Evolutionary conservation across 306 rosid genomes (phyloP).

Genomic region (Acmispon strigosus): DNA sequence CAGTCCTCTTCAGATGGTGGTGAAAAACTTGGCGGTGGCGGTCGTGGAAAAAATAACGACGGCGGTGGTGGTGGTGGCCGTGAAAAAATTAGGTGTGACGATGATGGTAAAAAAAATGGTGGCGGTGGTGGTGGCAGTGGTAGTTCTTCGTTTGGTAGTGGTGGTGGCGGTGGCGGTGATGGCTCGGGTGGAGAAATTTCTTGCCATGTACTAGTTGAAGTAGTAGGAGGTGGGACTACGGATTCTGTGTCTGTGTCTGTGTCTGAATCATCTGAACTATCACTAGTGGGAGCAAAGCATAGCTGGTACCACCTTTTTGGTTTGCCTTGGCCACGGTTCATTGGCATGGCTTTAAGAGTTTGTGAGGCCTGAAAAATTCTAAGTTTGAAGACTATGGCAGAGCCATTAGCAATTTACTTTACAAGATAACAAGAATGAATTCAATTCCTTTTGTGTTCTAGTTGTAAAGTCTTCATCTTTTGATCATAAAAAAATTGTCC

Average conservation of each 20-base stretch:
- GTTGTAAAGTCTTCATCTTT: slow-evolving; percentile 2
- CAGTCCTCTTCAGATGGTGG: not conserved
- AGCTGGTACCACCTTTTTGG: slow-evolving; percentile 20
- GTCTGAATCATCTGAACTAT: slow-evolving; percentile 31
- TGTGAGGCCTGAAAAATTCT: not conserved
- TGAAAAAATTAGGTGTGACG: too few species aligned
- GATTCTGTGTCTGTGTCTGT: too few species aligned
- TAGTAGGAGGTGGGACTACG: not conserved
- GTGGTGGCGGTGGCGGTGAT: not conserved
- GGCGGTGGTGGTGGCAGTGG: not conserved
- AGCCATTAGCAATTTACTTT: not conserved
- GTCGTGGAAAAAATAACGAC: too few species aligned
- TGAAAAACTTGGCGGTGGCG: too few species aligned
- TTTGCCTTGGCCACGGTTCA: not conserved
- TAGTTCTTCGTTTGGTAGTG: too few species aligned
- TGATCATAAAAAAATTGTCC: not conserved
- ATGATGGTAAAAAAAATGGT: too few species aligned
- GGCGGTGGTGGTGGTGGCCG: too few species aligned
- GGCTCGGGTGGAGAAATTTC: not conserved
- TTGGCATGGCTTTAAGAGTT: not conserved
- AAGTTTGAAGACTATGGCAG: not conserved
- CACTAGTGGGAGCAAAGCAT: slow-evolving; percentile 4
- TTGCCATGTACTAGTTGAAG: slow-evolving; percentile 2
- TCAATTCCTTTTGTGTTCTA: not conserved
- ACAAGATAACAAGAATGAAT: not conserved